Conservation (phyloP, 305 asterid genomes). For the Fraxinus albicans region DNA sequence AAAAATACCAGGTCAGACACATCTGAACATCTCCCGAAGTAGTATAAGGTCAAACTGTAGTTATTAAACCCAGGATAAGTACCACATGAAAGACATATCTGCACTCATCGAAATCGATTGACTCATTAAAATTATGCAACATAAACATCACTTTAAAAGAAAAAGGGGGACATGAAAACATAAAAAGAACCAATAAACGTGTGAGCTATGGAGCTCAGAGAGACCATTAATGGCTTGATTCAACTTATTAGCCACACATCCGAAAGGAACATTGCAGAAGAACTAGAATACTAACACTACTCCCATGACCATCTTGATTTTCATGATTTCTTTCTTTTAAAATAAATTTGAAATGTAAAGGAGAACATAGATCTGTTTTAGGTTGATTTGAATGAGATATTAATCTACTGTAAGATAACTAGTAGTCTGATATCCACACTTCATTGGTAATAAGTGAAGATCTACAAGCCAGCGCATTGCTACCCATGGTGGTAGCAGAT, state of each 20-base stretch:
- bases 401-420: background rate
- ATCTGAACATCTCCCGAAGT: constrained; percentile 14
- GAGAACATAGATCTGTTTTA: background rate
- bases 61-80: constrained; percentile 12
- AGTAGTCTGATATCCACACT: background rate
- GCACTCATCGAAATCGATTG: background rate
- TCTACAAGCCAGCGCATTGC: background rate
- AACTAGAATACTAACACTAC: background rate
- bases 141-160: background rate
- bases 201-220: background rate
- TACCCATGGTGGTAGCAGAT: background rate
- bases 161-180: background rate
- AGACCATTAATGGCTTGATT: constrained; percentile 7
- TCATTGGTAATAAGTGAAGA: background rate
- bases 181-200: background rate
- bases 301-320: background rate
- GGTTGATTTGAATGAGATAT: background rate
- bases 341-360: constrained; percentile 13
- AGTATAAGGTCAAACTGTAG: background rate
- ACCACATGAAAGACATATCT: constrained; percentile 5
- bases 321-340: background rate
- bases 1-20: constrained; percentile 27
- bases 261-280: background rate
- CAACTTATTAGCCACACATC: constrained; percentile 5
- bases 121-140: background rate